Evolutionary conservation across 108 stramenopile genomes (phyloP).

Genomic region (Skeletonema costatum): DNA sequence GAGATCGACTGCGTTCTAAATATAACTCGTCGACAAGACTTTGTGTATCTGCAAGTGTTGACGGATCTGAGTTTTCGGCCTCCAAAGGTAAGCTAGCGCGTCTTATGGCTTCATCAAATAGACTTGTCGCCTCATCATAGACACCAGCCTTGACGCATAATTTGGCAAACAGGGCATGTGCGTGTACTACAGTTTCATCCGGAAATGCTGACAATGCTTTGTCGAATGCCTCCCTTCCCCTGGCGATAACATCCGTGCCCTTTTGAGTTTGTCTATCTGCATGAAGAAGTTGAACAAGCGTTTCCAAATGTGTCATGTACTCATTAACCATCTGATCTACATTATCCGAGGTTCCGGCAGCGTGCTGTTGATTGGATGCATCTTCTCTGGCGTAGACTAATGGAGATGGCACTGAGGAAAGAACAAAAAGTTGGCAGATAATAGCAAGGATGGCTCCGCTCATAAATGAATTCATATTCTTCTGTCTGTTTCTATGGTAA

Average conservation of each 20-base stretch:
- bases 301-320: slow-evolving; percentile 1
- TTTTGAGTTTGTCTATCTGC: not conserved
- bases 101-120: slow-evolving; percentile 29
- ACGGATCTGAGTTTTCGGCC: not conserved
- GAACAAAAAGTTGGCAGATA: not conserved
- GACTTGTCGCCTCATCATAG: slow-evolving; percentile 10
- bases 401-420: too few relatives aligned
- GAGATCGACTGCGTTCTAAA: slow-evolving; percentile 22
- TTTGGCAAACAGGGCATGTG: slow-evolving; percentile 22
- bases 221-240: slow-evolving; percentile 18
- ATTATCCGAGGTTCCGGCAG: not conserved
- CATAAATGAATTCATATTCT: too few relatives aligned
- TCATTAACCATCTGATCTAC: not conserved
- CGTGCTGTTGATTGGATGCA: not conserved
- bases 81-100: slow-evolving; percentile 17
- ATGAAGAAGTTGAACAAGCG: not conserved
- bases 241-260: not conserved
- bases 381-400: too few relatives aligned
- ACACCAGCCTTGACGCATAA: slow-evolving; percentile 9
- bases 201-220: slow-evolving; percentile 9
- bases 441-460: not conserved
- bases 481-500: too few relatives aligned
- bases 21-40: slow-evolving; percentile 5
- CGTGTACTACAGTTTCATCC: slow-evolving; percentile 25
- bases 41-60: slow-evolving; percentile 4